These are phyloP conservation scores for Sparassis latifolia DNA, from an alignment of 1,284 basidiomycete species.

Conservation along the genomic window DNA sequence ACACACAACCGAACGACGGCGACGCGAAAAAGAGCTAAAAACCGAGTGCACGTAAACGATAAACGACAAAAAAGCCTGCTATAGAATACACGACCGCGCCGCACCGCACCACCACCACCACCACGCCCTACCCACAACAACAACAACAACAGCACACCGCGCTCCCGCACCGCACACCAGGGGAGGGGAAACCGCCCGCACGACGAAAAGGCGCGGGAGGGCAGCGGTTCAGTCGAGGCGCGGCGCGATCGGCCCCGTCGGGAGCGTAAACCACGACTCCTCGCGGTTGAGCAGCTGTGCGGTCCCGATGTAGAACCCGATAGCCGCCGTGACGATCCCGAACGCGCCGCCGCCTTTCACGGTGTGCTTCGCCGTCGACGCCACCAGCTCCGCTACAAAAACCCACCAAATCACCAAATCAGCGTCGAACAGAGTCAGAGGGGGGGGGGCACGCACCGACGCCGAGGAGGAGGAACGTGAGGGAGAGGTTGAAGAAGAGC, in stretches of 20 bases:
- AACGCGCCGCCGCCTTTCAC: constrained; percentile 68
- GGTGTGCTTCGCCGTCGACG: constrained; percentile 10
- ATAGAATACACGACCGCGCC: too few relatives aligned
- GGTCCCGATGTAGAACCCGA: constrained; percentile 67
- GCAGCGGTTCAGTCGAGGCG: constrained; percentile 10
- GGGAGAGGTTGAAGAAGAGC: constrained; percentile 69
- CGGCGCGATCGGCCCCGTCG: constrained; percentile 36
- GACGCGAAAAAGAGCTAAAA: too few relatives aligned
- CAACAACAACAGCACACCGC: too few relatives aligned
- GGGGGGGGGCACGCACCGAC: constrained; percentile 30
- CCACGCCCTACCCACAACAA: too few relatives aligned
- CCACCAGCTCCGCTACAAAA: constrained; percentile 14
- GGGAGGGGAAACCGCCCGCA: too few relatives aligned
- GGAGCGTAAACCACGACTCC: constrained; percentile 43
- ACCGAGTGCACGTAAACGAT: too few relatives aligned
- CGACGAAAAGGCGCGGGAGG: background rate
- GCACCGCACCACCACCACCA: too few relatives aligned
- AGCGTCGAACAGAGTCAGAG: background rate
- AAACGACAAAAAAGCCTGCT: too few relatives aligned
- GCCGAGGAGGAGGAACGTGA: constrained; percentile 58
- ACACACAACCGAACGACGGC: too few relatives aligned
- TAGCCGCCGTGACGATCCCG: constrained; percentile 60
- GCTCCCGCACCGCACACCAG: too few relatives aligned
- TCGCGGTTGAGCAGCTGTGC: constrained; percentile 54
- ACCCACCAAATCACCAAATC: background rate